Evolutionary conservation across 2,329 filamentous ascomycete species (phyloP).

Genomic region (Colletotrichum gigasporum): DNA sequence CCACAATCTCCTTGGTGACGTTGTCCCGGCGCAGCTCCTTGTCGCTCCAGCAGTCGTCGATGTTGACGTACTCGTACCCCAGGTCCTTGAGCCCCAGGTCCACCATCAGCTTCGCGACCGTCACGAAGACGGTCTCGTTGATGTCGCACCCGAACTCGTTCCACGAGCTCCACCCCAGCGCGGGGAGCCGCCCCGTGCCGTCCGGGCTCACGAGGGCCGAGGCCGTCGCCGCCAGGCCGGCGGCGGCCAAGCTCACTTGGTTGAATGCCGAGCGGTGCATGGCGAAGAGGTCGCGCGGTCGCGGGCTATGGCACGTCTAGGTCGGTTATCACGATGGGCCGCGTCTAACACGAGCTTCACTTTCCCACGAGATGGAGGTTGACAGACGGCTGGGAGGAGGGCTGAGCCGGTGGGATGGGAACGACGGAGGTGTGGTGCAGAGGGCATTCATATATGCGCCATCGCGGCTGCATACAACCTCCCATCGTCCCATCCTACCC

Average conservation of each 20-base stretch:
- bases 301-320: not conserved
- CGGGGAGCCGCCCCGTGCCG: slow-evolving; percentile 43
- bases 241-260: not conserved
- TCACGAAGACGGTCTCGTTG: slow-evolving; percentile 57
- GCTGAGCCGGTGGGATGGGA: not conserved
- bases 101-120: slow-evolving; percentile 56
- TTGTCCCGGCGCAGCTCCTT: slow-evolving; percentile 50
- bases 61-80: slow-evolving; percentile 67
- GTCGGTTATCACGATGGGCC: not conserved
- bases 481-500: not conserved
- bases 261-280: slow-evolving; percentile 1
- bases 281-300: not conserved
- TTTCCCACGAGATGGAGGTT: not conserved
- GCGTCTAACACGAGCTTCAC: not conserved
- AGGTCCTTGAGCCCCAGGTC: slow-evolving; percentile 59
- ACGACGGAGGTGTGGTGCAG: not conserved
- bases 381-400: not conserved
- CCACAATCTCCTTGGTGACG: slow-evolving; percentile 53
- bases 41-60: slow-evolving; percentile 70
- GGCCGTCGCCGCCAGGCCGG: slow-evolving; percentile 3
- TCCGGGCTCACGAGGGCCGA: slow-evolving; percentile 30
- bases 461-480: not conserved
- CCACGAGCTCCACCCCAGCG: slow-evolving; percentile 62
- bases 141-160: slow-evolving; percentile 63
- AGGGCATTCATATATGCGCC: slow-evolving; percentile 3